Conservation (phyloP, 352 stramenopile genomes). For the Phytophthora ohioensis region DNA sequence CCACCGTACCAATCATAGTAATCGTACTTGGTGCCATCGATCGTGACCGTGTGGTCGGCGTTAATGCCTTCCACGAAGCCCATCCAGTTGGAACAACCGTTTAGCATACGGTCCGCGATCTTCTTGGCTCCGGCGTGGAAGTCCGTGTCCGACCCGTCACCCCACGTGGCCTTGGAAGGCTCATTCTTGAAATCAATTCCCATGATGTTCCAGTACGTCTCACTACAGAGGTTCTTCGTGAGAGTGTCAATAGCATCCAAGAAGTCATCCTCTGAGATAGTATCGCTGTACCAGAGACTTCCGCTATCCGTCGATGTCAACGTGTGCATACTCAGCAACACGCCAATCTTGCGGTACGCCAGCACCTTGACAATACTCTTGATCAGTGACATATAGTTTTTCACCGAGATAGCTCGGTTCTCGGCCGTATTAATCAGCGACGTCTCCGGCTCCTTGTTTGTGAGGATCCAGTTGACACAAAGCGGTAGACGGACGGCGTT, state of each 20-base stretch:
- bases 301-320: conserved; percentile 53
- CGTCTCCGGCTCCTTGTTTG: conserved; percentile 59
- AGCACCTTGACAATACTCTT: conserved; percentile 64
- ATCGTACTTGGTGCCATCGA: conserved; percentile 54
- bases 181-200: conserved; percentile 76
- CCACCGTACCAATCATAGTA: conserved; percentile 81
- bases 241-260: conserved; percentile 58
- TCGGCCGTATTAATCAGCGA: conserved; percentile 58
- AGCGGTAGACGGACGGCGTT: conserved; percentile 79
- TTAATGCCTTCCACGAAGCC: conserved; percentile 78
- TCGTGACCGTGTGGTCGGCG: conserved; percentile 49
- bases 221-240: conserved; percentile 55
- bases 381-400: conserved; percentile 58
- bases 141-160: conserved; percentile 47
- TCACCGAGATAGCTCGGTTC: conserved; percentile 71
- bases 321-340: conserved; percentile 72
- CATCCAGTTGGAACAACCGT: conserved; percentile 72
- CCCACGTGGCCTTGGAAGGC: conserved; percentile 60
- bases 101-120: conserved; percentile 72
- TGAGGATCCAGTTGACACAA: conserved; percentile 65
- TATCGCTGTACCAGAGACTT: conserved; percentile 57
- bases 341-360: conserved; percentile 63
- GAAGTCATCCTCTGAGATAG: conserved; percentile 50
- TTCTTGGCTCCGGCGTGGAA: conserved; percentile 55
- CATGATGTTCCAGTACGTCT: conserved; percentile 69